Evolutionary conservation across 805 yeast species (phyloP).

Genomic region (Pichia thaimueangensis): DNA sequence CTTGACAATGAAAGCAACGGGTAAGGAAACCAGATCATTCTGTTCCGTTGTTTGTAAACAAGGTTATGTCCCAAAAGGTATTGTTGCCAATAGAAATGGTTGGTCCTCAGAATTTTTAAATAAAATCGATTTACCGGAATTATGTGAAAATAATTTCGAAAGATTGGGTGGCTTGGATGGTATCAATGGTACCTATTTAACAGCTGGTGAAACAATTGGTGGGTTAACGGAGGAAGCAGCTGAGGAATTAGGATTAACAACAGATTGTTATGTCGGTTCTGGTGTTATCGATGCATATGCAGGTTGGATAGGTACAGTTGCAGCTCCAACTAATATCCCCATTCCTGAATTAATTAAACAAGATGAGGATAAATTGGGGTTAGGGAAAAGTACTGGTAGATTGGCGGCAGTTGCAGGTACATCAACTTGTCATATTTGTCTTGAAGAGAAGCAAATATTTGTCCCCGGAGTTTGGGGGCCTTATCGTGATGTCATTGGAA

Average conservation of each 20-base stretch:
- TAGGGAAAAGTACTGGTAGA: slow-evolving; percentile 68
- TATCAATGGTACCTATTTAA: slow-evolving; percentile 61
- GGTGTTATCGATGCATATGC: slow-evolving; percentile 98
- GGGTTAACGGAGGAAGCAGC: slow-evolving; percentile 62
- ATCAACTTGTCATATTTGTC: slow-evolving; percentile 90
- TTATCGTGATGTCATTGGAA: slow-evolving; percentile 86
- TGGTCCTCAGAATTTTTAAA: slow-evolving; percentile 82
- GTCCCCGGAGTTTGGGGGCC: slow-evolving; percentile 99
- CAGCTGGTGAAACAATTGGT: slow-evolving; percentile 91
- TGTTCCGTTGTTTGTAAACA: slow-evolving; percentile 94
- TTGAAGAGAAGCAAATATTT: slow-evolving; percentile 78
- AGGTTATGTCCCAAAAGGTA: slow-evolving; percentile 89
- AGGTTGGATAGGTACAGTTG: slow-evolving; percentile 98
- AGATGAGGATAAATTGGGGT: slow-evolving; percentile 39
- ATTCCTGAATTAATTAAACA: slow-evolving; percentile 46
- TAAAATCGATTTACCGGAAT: slow-evolving; percentile 65
- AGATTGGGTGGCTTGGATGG: slow-evolving; percentile 81
- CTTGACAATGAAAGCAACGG: slow-evolving; percentile 87
- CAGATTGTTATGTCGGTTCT: slow-evolving; percentile 78
- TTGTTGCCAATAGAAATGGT: slow-evolving; percentile 84
- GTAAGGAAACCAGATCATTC: slow-evolving; percentile 77
- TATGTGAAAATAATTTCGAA: slow-evolving; percentile 67
- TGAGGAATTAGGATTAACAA: slow-evolving; percentile 73
- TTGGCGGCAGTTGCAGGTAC: slow-evolving; percentile 98
- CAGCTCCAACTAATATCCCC: slow-evolving; percentile 66